These are phyloP conservation scores for Scleroderma bovista DNA, from an alignment of 768 basidiomycete genomes.

Conservation along the genomic window DNA sequence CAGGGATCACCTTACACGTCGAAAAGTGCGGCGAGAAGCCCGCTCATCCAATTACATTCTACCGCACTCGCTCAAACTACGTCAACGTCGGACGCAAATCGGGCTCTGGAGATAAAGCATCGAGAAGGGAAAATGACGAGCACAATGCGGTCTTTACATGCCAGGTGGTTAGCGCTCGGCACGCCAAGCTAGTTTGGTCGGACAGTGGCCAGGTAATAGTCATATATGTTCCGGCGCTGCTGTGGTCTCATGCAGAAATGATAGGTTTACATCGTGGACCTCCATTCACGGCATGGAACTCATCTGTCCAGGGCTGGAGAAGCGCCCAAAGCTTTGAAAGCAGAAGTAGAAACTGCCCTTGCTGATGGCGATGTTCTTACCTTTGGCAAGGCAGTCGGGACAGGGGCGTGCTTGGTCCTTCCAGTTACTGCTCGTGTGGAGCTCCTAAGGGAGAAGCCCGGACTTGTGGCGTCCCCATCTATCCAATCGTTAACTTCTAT, in stretches of 20 bases:
- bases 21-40: conserved; percentile 45
- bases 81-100: conserved; percentile 69
- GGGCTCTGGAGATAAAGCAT: conserved; percentile 36
- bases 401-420: conserved; percentile 51
- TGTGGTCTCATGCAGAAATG: conserved; percentile 11
- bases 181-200: conserved; percentile 72
- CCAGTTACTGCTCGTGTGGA: conserved; percentile 61
- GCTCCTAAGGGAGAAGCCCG: conserved; percentile 30
- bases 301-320: conserved; percentile 55
- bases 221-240: conserved; percentile 11
- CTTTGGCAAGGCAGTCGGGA: conserved; percentile 72
- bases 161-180: conserved; percentile 72
- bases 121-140: conserved; percentile 34
- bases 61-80: conserved; percentile 42
- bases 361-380: conserved; percentile 66
- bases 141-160: conserved; percentile 64
- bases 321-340: conserved; percentile 41
- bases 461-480: conserved; percentile 16
- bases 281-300: conserved; percentile 73
- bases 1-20: conserved; percentile 58
- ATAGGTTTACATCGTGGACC: conserved; percentile 67
- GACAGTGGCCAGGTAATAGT: conserved; percentile 61
- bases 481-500: conserved; percentile 4
- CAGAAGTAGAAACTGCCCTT: conserved; percentile 53
- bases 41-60: conserved; percentile 46